Evolutionary conservation across 441 rosid genomes (phyloP).

Genomic region (Eruca vesicaria): DNA sequence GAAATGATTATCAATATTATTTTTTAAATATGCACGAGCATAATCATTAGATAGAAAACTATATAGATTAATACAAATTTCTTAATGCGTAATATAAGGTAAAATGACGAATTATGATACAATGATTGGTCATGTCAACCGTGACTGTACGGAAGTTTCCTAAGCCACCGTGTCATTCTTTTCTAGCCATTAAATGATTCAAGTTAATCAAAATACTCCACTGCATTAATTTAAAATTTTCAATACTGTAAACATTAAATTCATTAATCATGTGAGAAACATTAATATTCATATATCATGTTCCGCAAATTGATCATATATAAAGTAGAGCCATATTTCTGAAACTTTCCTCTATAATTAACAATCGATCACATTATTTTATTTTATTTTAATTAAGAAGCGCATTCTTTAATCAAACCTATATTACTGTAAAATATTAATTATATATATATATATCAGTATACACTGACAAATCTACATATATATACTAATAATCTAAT

Average conservation of each 20-base stretch:
- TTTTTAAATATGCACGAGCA: slow-evolving; percentile 29
- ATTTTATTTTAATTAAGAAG: neutral
- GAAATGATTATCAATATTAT: neutral
- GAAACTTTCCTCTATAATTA: neutral
- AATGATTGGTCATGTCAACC: slow-evolving; percentile 18
- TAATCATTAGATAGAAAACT: slow-evolving; percentile 19
- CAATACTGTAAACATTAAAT: neutral
- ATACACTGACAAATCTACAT: neutral
- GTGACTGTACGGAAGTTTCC: slow-evolving; percentile 28
- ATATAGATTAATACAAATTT: neutral
- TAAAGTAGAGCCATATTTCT: too few relatives aligned
- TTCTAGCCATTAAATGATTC: neutral
- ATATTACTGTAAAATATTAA: neutral
- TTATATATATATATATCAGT: too few relatives aligned
- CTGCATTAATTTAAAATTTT: neutral
- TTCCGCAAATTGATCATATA: too few relatives aligned
- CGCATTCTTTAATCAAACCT: neutral
- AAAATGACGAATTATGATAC: neutral
- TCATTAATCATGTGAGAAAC: neutral
- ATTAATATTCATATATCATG: too few relatives aligned
- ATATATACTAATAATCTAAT: neutral
- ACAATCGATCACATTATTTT: neutral
- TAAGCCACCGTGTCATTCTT: slow-evolving; percentile 25
- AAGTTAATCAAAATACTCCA: neutral
- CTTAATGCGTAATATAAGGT: neutral